Conservation (phyloP, 1,284 basidiomycete genomes). For the Ustilago cynodontis region DNA sequence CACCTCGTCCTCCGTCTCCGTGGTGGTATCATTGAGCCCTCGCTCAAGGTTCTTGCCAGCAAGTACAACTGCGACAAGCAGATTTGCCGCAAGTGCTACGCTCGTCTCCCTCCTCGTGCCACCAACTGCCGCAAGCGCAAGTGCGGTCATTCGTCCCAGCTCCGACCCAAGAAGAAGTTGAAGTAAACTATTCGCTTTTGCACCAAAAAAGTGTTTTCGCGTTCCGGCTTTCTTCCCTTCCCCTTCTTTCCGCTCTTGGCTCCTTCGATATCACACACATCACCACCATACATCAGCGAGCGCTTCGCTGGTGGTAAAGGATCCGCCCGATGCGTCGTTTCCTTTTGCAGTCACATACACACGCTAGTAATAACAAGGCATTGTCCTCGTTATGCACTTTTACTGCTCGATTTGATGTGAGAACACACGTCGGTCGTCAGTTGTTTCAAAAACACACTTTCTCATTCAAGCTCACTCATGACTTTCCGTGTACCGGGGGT, state of each 20-base stretch:
- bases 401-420: not conserved
- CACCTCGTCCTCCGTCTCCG: constrained; percentile 68
- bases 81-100: constrained; percentile 99
- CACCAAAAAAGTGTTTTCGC: constrained; percentile 8
- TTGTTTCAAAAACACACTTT: constrained; percentile 5
- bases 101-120: constrained; percentile 96
- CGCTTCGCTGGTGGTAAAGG: not conserved
- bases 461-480: not conserved
- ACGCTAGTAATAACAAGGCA: not conserved
- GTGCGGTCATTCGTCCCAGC: constrained; percentile 70
- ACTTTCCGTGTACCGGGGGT: not conserved
- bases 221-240: not conserved
- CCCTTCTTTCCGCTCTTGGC: not conserved
- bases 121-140: constrained; percentile 92
- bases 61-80: constrained; percentile 75
- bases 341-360: constrained; percentile 12
- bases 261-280: constrained; percentile 12
- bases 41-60: constrained; percentile 83
- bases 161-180: constrained; percentile 89
- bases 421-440: not conserved
- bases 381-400: not conserved
- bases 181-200: constrained; percentile 77
- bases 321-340: not conserved
- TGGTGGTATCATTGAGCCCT: constrained; percentile 69
- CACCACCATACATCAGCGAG: constrained; percentile 2